These are phyloP conservation scores for Graphilbum sp. DNA, from an alignment of 2,329 filamentous ascomycete species.

Conservation along the genomic window DNA sequence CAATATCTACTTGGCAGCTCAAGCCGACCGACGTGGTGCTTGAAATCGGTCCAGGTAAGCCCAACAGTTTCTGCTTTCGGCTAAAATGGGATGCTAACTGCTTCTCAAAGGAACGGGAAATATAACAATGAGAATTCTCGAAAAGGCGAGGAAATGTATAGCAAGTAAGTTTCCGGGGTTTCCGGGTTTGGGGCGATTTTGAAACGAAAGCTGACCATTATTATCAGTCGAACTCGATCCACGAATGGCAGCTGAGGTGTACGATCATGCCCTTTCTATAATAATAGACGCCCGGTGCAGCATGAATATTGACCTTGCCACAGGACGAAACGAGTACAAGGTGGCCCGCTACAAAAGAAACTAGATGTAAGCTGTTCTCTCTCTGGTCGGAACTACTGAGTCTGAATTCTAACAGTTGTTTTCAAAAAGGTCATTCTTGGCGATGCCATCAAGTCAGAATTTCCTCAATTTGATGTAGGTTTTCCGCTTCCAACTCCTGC, in stretches of 20 bases:
- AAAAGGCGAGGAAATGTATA: conserved; percentile 65
- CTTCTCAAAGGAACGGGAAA: conserved; percentile 49
- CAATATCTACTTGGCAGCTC: conserved; percentile 40
- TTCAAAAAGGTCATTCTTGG: conserved; percentile 42
- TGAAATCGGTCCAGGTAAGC: conserved; percentile 76
- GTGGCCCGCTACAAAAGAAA: conserved; percentile 66
- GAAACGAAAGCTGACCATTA: too few relatives aligned
- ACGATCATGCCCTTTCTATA: conserved; percentile 24
- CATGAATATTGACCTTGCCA: conserved; percentile 18
- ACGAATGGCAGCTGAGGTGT: conserved; percentile 83
- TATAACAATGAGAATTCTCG: conserved; percentile 74
- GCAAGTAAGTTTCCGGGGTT: conserved; percentile 27
- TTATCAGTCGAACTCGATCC: conserved; percentile 91
- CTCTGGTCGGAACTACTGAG: too few relatives aligned
- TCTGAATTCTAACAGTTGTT: not conserved
- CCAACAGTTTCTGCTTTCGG: conserved; percentile 51
- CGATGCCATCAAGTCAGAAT: conserved; percentile 79
- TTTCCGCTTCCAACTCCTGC: not conserved
- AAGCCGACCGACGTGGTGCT: conserved; percentile 85
- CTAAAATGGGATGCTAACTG: too few relatives aligned
- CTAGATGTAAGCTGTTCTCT: conserved; percentile 47
- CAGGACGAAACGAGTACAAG: conserved; percentile 71
- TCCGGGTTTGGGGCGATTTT: not conserved
- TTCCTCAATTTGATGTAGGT: conserved; percentile 36
- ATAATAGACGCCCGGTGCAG: conserved; percentile 70